Base-by-base conservation (phyloP, 495 filamentous ascomycete genomes). In the Astrothelium macrocarpum region DNA sequence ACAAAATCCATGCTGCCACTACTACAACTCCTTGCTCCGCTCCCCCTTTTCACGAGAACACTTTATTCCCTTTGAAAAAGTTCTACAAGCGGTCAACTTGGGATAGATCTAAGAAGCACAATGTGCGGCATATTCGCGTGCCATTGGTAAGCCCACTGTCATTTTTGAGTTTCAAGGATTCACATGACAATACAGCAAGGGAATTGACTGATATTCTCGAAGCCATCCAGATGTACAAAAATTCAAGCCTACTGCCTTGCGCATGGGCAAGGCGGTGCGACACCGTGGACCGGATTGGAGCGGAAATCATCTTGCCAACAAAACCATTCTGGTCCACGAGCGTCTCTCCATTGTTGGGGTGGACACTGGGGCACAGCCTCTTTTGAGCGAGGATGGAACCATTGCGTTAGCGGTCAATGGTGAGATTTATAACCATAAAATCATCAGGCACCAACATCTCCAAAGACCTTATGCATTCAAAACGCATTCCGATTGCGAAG, bases 211-310 rank as follows among this genome's bases (percentile, higher is more conserved):
- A 75, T 71, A 61, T 39, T 29, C 16, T 26, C n/a, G 59, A 61
- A 78, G 92, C 78, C 92, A 97, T 76, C 94, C 94, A 56, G 88
- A 97, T 84, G 93, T 97, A 71, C 85, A 87, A 71, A 88, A 89
- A 71, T 98, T 98, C 83, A 97, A 97, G 87, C 87, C 91, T 36
- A 95, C 90, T 69, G 94, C 94, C 72, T 81, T 98, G 78, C 88
- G 89, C 80, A 87, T 98, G 81, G 89, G 90, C 66, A 97, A 97
- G 83, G 88, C 90, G 90, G 85, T 95, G 70, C 90, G 94, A 69
- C 94, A 98, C 76, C 88, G 94, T 76, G 95, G 94, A 71, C 94
- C 95, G 68, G 94, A 98, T 82, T 97, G 94, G 94, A 97, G 92
- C 76, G 94, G 94, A 74, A 97, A 89, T 79, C 84, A 89, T 71